A percentile compares a stretch with the other conserved stretches of the same genome.
Conservation (phyloP, 441 rosid genomes). For the Caryocar brasiliense region DNA sequence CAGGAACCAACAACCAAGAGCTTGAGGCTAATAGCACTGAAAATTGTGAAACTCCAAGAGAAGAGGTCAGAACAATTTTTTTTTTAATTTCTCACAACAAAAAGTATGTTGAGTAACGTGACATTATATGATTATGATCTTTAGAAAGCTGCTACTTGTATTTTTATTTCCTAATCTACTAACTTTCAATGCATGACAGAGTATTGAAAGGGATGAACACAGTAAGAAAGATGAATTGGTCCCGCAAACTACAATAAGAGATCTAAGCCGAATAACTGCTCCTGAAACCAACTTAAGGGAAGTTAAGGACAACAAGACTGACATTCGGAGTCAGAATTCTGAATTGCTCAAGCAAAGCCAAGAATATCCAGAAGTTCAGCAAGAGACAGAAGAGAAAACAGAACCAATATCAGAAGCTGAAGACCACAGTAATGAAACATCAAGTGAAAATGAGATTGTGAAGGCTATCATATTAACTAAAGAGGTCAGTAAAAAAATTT, state of each 20-base stretch:
- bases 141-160: not conserved
- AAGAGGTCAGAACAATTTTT: conserved; percentile 16
- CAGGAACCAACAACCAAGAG: conserved; percentile 2
- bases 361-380: conserved; percentile 19
- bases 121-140: too few relatives aligned
- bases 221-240: conserved; percentile 12
- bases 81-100: not conserved
- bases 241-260: conserved; percentile 18
- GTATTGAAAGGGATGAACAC: conserved; percentile 10
- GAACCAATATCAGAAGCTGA: conserved; percentile 13
- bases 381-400: conserved; percentile 19
- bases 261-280: conserved; percentile 11
- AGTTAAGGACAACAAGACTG: conserved; percentile 12
- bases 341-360: not conserved
- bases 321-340: conserved; percentile 7
- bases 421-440: conserved; percentile 18
- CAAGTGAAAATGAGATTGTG: conserved; percentile 22
- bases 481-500: conserved; percentile 32
- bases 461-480: conserved; percentile 21
- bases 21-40: conserved; percentile 6
- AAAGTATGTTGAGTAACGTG: not conserved
- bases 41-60: not conserved
- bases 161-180: conserved; percentile 8
- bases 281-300: conserved; percentile 11
- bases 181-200: conserved; percentile 21